Evolutionary conservation across 2,329 filamentous ascomycete genomes (phyloP), one percentile per base, ranked within the genome.

Genomic region (Oidium heveae): DNA sequence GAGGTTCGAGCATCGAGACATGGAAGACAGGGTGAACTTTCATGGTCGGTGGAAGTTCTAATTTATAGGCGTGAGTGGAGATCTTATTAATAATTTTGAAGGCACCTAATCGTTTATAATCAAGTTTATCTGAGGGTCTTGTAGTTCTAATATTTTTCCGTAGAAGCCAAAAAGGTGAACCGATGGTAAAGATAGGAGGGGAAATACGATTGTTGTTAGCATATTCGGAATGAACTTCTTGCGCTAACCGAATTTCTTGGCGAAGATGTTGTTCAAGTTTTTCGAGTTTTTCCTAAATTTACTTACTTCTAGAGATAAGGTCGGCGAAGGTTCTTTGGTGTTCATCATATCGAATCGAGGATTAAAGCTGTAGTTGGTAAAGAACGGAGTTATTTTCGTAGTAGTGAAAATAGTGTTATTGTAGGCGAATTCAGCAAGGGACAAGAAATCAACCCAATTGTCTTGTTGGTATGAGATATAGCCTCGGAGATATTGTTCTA

Each of bases 391-490:
- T 18, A 41, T 18, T n/a, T 34, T 33, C 4, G 36, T 55, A 2
- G 20, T n/a, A 16, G 54, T 18, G 3, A 24, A 50, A 33, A 37
- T n/a, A 6, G 15, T n/a, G 37, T 39, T 59, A 28, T 56, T 58
- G 20, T 53, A 55, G 32, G 33, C 24, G n/a, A 58, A 58, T 33
- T 58, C 5, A 32, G 22, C 54, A 4, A 57, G 28, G 5, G 36
- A 36, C n/a, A 57, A 34, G 9, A 54, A 41, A 20, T 54, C 16
- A 20, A 54, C 49, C 54, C 49, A 57, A n/a, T 58, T 53, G 20
- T 58, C 39, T 20, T 58, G 20, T 16, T 52, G 33, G 41, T 58
- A 50, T 10, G 55, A 57, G 7, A 57, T 49, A 53, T 58, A 58
- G 16, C 20, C 52, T 18, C 46, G 7, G 4, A 58, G 28, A n/a